Percentiles rank a stretch among this genome's conserved stretches.
phyloP scores from a whole-genome alignment of 2,329 filamentous ascomycete species.

The Hirsutella minnesotensis region DNA sequence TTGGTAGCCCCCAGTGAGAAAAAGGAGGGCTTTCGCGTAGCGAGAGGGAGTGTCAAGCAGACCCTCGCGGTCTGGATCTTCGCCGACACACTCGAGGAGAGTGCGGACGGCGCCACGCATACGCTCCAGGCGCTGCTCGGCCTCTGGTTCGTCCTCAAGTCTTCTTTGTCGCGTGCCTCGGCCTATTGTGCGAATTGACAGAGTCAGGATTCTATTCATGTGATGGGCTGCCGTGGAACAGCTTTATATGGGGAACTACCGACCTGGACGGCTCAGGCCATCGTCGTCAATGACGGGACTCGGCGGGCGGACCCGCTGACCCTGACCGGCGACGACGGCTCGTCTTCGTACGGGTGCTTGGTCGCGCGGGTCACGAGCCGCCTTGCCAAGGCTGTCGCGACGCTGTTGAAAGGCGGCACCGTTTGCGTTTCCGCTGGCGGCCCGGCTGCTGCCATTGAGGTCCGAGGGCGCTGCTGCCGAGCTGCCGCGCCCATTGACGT shows the following conservation, averaged over 20 bases:
- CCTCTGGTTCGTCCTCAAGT: constrained; percentile 36
- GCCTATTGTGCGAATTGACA: constrained; percentile 25
- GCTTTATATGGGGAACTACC: background rate
- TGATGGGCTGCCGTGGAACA: no score
- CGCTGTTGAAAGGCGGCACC: constrained; percentile 23
- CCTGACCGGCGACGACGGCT: constrained; percentile 8
- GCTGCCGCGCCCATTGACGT: constrained; percentile 15
- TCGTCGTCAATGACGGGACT: constrained; percentile 41
- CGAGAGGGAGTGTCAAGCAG: constrained; percentile 62
- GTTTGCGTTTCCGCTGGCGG: constrained; percentile 4
- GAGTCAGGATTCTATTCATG: background rate
- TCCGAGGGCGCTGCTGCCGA: background rate
- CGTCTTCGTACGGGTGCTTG: constrained; percentile 31
- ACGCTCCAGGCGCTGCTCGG: constrained; percentile 39
- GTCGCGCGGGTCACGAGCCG: constrained; percentile 49
- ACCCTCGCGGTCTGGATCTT: constrained; percentile 54
- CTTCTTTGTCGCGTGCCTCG: constrained; percentile 51
- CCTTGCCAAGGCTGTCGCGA: constrained; percentile 44
- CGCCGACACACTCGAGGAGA: constrained; percentile 56
- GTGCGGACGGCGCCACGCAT: constrained; percentile 53
- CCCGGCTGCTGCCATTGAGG: constrained; percentile 8
- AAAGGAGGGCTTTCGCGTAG: constrained; percentile 91
- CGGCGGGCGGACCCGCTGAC: constrained; percentile 19
- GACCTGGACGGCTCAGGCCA: constrained; percentile 1
- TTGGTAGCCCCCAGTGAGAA: constrained; percentile 94